Base-by-base conservation (phyloP, 768 basidiomycete species). In the Pleurotus citrinopileatus region DNA sequence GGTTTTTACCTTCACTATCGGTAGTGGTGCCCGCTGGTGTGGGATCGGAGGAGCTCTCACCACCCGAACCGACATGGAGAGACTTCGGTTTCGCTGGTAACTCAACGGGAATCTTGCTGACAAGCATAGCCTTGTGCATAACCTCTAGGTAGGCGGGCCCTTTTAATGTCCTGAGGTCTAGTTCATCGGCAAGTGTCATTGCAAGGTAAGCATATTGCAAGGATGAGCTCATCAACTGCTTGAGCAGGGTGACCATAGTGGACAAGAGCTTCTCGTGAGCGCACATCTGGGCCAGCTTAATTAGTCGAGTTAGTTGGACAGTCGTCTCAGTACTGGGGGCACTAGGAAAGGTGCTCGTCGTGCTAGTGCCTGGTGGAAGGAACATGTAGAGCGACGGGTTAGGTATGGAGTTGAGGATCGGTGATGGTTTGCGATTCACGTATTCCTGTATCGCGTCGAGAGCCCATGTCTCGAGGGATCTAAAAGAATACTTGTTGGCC, bases 401-500 rank as follows among this genome's bases (percentile, higher is more conserved):
- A 10, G 76, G 73, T 38, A 75, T 73, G 29, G 72, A 62, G 38
- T 70, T 71, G 47, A 81, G 68, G 57, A 83, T 69, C 2, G 82
- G 79, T 1, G 79, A 80, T 23, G 78, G 75, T 60, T 80, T 81
- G 47, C 74, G 77, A 56, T 81, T 81, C 20, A 88, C 79, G 55
- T 79, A 84, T 61, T 83, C 81, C 57, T 86, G 83, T 43, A 90
- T 83, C n/a, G 78, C 82, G 57, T 87, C 84, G 17, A 90, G 73
- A 1, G 86, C 80, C 88, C 88, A 90, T 1, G 80, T 83, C 64
- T 90, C 89, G 27, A 86, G 65, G 7, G 82, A 79, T 65, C 82
- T 86, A 78, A 89, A 89, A 20, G 80, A 76, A 60, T 90, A 90
- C 69, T 89, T 90, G 71, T 82, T 83, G 23, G 86, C 75, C 10